A percentile compares a stretch with the other conserved stretches of the same genome.
phyloP scores from a whole-genome alignment of 2,329 filamentous ascomycete genomes.

The Diaporthe longicolla region DNA sequence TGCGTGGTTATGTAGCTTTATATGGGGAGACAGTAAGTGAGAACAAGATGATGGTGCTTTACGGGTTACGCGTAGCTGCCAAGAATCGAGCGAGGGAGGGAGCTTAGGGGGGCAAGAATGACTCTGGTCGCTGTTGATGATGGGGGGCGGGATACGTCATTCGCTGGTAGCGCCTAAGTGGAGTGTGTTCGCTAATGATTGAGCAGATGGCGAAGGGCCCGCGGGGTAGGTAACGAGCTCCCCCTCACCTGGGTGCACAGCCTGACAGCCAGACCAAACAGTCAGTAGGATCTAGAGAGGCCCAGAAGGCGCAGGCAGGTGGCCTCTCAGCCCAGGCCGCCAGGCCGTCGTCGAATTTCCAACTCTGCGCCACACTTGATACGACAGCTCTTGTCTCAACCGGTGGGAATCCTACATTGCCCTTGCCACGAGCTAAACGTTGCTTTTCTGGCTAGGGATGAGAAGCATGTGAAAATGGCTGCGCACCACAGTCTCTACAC shows the following conservation, averaged over 20 bases:
- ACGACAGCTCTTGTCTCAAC: slow-evolving; percentile 25
- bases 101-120: slow-evolving; percentile 10
- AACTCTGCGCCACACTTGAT: slow-evolving; percentile 29
- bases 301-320: neutral
- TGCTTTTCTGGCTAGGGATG: neutral
- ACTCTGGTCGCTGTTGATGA: slow-evolving; percentile 28
- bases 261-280: neutral
- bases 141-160: slow-evolving; percentile 27
- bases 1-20: slow-evolving; percentile 7
- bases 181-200: slow-evolving; percentile 5
- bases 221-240: slow-evolving; percentile 23
- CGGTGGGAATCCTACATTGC: slow-evolving; percentile 17
- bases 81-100: slow-evolving; percentile 27
- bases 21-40: slow-evolving; percentile 7
- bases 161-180: slow-evolving; percentile 16
- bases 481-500: neutral
- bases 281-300: neutral
- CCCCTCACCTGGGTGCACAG: neutral
- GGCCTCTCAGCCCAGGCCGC: neutral
- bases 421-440: slow-evolving; percentile 16
- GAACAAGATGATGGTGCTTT: slow-evolving; percentile 10
- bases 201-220: slow-evolving; percentile 1
- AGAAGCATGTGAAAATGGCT: slow-evolving; percentile 18
- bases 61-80: slow-evolving; percentile 26
- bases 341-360: neutral